phyloP scores from a whole-genome alignment of 352 stramenopile species.

The Pythium graminicola region DNA sequence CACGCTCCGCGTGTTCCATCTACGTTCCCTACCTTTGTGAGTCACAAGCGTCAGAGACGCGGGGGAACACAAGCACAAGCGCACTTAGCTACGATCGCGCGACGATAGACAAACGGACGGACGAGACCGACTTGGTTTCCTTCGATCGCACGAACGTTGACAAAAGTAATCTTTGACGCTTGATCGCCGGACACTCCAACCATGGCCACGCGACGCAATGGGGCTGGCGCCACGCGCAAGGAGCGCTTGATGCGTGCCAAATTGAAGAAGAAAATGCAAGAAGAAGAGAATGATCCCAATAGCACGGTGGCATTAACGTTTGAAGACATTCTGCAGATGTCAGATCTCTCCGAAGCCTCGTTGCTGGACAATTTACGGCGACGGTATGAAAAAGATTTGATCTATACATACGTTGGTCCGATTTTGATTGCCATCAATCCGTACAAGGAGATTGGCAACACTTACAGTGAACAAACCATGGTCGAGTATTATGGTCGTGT shows the following conservation, averaged over 20 bases:
- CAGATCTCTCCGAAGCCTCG: slow-evolving; percentile 83
- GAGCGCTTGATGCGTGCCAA: slow-evolving; percentile 81
- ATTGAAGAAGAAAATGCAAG: slow-evolving; percentile 82
- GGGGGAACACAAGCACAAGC: slow-evolving; percentile 29
- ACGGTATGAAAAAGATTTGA: slow-evolving; percentile 90
- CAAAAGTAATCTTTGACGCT: no score
- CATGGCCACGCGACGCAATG: slow-evolving; percentile 26
- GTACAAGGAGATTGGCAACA: slow-evolving; percentile 70
- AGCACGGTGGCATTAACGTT: slow-evolving; percentile 40
- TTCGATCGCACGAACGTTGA: background rate
- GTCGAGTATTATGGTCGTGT: slow-evolving; percentile 84
- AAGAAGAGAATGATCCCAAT: slow-evolving; percentile 45
- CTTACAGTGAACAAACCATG: slow-evolving; percentile 78
- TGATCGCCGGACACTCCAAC: no score
- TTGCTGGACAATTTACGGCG: slow-evolving; percentile 84
- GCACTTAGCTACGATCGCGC: slow-evolving; percentile 4
- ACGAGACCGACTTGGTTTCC: slow-evolving; percentile 1
- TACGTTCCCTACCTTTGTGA: slow-evolving; percentile 6
- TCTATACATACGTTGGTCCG: slow-evolving; percentile 92
- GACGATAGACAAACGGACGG: slow-evolving; percentile 10
- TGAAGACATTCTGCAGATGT: slow-evolving; percentile 89
- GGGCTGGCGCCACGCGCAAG: slow-evolving; percentile 51
- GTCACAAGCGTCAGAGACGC: slow-evolving; percentile 24
- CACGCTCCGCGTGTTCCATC: background rate
- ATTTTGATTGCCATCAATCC: slow-evolving; percentile 92